Percentiles rank a stretch among this genome's conserved stretches.
Evolutionary conservation across 2,329 filamentous ascomycete genomes (phyloP).

Genomic region (Colletotrichum neosansevieriae): DNA sequence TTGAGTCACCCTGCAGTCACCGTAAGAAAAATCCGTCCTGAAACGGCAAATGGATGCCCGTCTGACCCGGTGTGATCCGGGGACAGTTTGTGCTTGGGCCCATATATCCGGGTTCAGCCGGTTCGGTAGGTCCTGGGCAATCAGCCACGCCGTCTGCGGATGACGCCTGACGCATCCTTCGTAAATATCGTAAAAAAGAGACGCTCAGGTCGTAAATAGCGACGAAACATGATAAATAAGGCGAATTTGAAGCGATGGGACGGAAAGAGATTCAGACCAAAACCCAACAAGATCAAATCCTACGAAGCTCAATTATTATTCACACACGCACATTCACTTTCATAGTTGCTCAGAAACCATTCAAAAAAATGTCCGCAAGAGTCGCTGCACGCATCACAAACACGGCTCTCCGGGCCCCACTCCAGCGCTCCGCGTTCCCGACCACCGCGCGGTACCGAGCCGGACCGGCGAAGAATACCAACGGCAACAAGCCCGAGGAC

Average conservation of each 20-base stretch:
- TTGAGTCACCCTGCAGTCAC: background rate
- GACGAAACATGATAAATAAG: background rate
- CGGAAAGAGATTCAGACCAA: no score
- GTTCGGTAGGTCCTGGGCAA: background rate
- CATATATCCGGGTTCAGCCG: conserved; percentile 2
- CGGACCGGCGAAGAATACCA: conserved; percentile 6
- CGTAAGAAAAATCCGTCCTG: background rate
- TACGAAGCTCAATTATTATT: no score
- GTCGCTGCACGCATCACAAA: conserved; percentile 7
- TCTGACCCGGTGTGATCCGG: conserved; percentile 4
- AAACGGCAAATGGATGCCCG: background rate
- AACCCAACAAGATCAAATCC: background rate
- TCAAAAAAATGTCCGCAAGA: conserved; percentile 8
- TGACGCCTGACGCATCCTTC: conserved; percentile 18
- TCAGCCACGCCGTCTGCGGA: conserved; percentile 1
- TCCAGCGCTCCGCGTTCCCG: conserved; percentile 32
- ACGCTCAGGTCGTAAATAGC: conserved; percentile 16
- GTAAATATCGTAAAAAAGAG: conserved; percentile 16
- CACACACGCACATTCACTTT: background rate
- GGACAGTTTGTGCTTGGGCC: background rate
- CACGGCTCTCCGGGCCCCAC: background rate
- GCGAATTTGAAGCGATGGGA: background rate
- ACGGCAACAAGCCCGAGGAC: conserved; percentile 18
- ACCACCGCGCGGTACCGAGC: conserved; percentile 16
- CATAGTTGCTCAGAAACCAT: background rate